A percentile compares a stretch with the other conserved stretches of the same genome.
These are phyloP conservation scores for Anastatica hierochuntica DNA, from an alignment of 345 rosid genomes.

Conservation along the genomic window DNA sequence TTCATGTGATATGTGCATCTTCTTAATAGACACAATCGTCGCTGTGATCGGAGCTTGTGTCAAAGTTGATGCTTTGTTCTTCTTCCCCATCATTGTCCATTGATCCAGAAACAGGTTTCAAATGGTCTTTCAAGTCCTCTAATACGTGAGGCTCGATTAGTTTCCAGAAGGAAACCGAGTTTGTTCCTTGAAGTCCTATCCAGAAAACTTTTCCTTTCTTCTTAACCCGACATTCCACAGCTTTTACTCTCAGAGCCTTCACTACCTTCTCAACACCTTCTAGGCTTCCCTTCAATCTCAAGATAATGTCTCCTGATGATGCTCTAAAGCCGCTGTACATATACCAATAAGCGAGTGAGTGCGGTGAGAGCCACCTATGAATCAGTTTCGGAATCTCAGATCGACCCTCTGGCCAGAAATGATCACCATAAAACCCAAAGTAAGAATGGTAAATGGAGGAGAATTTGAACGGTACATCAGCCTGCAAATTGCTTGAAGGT, in stretches of 20 bases:
- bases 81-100: constrained; percentile 10
- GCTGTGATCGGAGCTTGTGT: not conserved
- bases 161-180: constrained; percentile 56
- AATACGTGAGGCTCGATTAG: constrained; percentile 54
- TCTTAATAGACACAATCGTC: too few relatives aligned
- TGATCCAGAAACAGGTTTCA: constrained; percentile 14
- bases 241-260: constrained; percentile 44
- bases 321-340: constrained; percentile 68
- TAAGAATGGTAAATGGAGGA: constrained; percentile 44
- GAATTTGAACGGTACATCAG: constrained; percentile 36
- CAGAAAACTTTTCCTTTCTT: constrained; percentile 63
- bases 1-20: too few relatives aligned
- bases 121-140: constrained; percentile 38
- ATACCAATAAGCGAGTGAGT: constrained; percentile 69
- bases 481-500: constrained; percentile 33
- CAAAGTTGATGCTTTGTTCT: constrained; percentile 18
- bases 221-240: constrained; percentile 65
- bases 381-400: constrained; percentile 70
- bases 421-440: constrained; percentile 65
- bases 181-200: constrained; percentile 66
- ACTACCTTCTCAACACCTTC: constrained; percentile 51
- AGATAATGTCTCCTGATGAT: constrained; percentile 44
- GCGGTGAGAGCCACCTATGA: constrained; percentile 77
- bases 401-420: constrained; percentile 56
- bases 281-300: constrained; percentile 57